Evolutionary conservation across 352 stramenopile species (phyloP).

Genomic region (Achlya hypogyna): DNA sequence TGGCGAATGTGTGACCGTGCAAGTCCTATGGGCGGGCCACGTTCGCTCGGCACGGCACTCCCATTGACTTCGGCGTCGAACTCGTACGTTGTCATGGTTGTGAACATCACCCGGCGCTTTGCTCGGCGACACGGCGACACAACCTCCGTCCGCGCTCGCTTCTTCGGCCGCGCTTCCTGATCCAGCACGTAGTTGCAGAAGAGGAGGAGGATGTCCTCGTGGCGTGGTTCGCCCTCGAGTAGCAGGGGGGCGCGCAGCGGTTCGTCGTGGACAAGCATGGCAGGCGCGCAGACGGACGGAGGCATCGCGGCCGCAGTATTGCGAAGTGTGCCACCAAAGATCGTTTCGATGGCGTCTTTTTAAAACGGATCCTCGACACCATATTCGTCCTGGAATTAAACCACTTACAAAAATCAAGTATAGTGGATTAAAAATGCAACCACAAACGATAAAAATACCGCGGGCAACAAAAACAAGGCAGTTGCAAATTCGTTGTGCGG

Average conservation of each 20-base stretch:
- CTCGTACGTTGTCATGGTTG: not conserved
- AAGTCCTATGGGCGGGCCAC: not conserved
- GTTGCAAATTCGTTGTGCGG: not conserved
- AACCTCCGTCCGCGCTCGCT: not conserved
- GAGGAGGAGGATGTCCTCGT: not conserved
- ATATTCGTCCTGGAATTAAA: not conserved
- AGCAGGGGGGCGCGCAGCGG: not conserved
- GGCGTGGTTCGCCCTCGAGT: not conserved
- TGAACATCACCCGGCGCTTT: not conserved
- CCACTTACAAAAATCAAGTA: not conserved
- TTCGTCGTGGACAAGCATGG: too few species aligned
- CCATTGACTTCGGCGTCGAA: not conserved
- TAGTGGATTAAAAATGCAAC: not conserved
- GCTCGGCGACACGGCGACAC: too few species aligned
- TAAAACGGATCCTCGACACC: not conserved
- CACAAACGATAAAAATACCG: not conserved
- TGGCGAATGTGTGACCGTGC: not conserved
- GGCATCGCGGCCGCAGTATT: not conserved
- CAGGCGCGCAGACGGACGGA: not conserved
- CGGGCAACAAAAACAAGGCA: slow-evolving; percentile 3
- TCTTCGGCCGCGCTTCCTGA: not conserved
- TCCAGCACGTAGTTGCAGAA: slow-evolving; percentile 3
- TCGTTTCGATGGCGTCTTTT: slow-evolving; percentile 9
- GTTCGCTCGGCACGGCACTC: not conserved
- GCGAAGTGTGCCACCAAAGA: not conserved